Base-by-base conservation (phyloP, 148 eudicot genomes). In the Cornus controversa region DNA sequence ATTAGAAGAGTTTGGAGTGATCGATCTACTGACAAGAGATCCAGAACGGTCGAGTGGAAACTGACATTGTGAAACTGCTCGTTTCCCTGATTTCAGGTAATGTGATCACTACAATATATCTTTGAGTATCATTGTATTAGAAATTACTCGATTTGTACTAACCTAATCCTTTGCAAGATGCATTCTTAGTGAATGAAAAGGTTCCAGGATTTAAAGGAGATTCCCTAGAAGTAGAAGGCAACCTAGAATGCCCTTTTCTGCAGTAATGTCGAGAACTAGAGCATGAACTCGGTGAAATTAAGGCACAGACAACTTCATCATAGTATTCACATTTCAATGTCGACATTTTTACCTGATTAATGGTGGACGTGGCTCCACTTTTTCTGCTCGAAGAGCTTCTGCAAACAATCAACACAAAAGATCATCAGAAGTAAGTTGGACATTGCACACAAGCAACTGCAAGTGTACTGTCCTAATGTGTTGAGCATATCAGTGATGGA, bases 121-220 rank as follows among this genome's bases (percentile, higher is more conserved):
- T n/a, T n/a, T 0, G 8, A 69, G 63, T 25, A 7, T 20, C 2
- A 23, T 53, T 24, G 28, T 5, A 67, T 50, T 20, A 25, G 27
- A 67, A 66, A 65, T 10, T 74, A 7, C n/a, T 31, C 16, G 15
- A 28, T 45, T 72, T 6, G 28, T 34, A 62, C 81, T 18, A 25
- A 86, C 89, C 90, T 82, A 25, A 67, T 68, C 70, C 82, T 82
- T 82, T 82, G 66, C 60, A 53, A 22, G 80, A 37, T 31, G 76
- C 70, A 47, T 16, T 37, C 68, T 37, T 77, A 70, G 87, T 16
- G 65, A 87, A 87, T 34, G 86, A 80, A 73, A 84, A 84, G 53
- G 28, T 40, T 40, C 16, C 74, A 58, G 82, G 65, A 69, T 54
- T 37, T 9, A 72, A 66, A 29, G 84, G 65, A 20, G 78, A 45